Base-by-base conservation (phyloP, 495 filamentous ascomycete species). In the Umbilicaria muhlenbergii region DNA sequence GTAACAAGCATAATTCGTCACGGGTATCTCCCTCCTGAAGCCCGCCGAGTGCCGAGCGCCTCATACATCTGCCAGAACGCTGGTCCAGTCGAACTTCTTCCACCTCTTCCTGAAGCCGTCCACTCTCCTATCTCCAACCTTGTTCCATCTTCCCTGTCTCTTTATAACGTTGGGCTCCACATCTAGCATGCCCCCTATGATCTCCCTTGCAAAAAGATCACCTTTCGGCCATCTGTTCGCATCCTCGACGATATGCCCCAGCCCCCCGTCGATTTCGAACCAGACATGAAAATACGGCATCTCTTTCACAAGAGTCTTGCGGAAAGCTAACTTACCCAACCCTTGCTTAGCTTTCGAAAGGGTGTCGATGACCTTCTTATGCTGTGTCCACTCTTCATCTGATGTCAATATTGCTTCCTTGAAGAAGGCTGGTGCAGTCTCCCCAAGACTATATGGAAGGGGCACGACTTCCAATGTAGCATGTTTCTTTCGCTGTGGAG, bases 251-350 rank as follows among this genome's bases (percentile, higher is more conserved):
- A 98, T 71, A 56, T 98, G 91, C 0, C 86, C 91, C 42, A 98
- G 56, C 2, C 91, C 91, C 4, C 92, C 92, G 56, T 96, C 86
- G 6, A 98, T 61, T 46, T 77, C 74, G 56, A 96, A 95, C 87
- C 87, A 98, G 13, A 86, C 88, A 51, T 98, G 91, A 60, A 98
- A 96, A 58, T 98, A 98, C 18, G 91, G 91, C 87, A 94, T 93
- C 64, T 98, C 91, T 66, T 93, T 95, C 18, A 80, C 85, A 31
- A 98, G 61, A 2, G 74, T 79, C 38, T 78, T 69, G 3, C 91
- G 74, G 61, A 98, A 96, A 36, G 91, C 87, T 45, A 67, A 56
- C 57, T 83, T 81, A 0, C 92, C 92, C 32, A 84, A 53, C 1
- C 85, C 78, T 40, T 77, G 70, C 45, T 68, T 73, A 4, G 81